phyloP scores from a whole-genome alignment of 352 stramenopile species.

The Globisporangium splendens region DNA sequence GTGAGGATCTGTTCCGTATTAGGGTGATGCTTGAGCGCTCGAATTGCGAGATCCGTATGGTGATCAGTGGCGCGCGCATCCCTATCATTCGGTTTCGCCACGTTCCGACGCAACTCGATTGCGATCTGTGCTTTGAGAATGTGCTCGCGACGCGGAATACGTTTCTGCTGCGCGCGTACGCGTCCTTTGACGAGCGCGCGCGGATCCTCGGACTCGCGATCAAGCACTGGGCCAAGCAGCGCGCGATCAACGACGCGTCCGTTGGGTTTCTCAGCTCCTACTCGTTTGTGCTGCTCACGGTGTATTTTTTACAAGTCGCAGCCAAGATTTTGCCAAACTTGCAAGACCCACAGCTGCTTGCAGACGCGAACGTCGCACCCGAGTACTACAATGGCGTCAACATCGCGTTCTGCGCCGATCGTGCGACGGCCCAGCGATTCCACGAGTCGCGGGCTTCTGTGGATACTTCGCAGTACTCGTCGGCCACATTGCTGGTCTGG shows the following conservation, averaged over 20 bases:
- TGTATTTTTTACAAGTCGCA: conserved; percentile 93
- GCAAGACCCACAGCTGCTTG: conserved; percentile 71
- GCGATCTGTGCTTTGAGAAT: conserved; percentile 85
- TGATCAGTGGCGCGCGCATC: conserved; percentile 71
- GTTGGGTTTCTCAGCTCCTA: conserved; percentile 97
- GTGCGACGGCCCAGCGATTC: conserved; percentile 33
- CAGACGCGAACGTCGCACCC: conserved; percentile 25
- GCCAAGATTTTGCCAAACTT: conserved; percentile 93
- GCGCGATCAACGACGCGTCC: conserved; percentile 95
- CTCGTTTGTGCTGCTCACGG: conserved; percentile 96
- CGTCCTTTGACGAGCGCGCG: conserved; percentile 64
- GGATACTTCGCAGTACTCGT: conserved; percentile 8
- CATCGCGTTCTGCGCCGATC: conserved; percentile 68
- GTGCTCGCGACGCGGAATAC: conserved; percentile 80
- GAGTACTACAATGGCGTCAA: conserved; percentile 52
- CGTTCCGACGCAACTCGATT: conserved; percentile 49
- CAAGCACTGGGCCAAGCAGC: conserved; percentile 98
- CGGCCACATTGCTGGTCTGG: conserved; percentile 85
- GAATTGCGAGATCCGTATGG: conserved; percentile 52
- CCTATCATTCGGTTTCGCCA: conserved; percentile 82
- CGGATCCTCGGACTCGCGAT: conserved; percentile 92
- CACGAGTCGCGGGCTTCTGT: conserved; percentile 15
- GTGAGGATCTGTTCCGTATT: conserved; percentile 50
- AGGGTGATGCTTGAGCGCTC: conserved; percentile 38
- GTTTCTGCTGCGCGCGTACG: conserved; percentile 74